phyloP scores from a whole-genome alignment of 306 rosid species.

The Prunus davidiana region DNA sequence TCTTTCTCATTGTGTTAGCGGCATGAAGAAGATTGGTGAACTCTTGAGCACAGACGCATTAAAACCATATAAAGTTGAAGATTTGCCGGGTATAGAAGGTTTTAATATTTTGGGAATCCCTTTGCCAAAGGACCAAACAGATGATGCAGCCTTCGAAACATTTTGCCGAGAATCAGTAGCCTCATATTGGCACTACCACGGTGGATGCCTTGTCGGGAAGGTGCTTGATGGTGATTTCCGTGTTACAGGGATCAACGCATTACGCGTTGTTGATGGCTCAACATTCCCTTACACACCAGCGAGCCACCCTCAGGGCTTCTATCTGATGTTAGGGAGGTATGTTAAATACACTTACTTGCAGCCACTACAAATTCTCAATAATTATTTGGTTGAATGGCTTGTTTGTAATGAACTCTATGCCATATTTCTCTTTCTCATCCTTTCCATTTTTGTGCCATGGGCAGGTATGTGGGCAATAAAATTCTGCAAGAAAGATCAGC shows the following conservation, averaged over 20 bases:
- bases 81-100: background rate
- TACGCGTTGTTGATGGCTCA: conserved; percentile 27
- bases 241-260: background rate
- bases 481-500: background rate
- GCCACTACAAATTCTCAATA: background rate
- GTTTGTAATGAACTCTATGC: background rate
- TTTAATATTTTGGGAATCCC: background rate
- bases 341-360: background rate
- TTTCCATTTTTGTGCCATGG: background rate
- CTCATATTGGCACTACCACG: conserved; percentile 31
- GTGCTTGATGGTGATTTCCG: conserved; percentile 17
- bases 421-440: background rate
- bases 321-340: conserved; percentile 25
- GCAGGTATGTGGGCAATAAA: background rate
- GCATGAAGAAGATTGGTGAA: background rate
- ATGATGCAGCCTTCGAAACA: background rate
- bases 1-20: conserved; percentile 13
- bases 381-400: background rate
- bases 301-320: conserved; percentile 21
- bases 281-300: conserved; percentile 13
- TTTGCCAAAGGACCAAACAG: conserved; percentile 1
- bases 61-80: background rate
- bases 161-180: conserved; percentile 8
- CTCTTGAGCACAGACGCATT: background rate
- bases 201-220: conserved; percentile 28